phyloP scores from a whole-genome alignment of 2,329 filamentous ascomycete species.

The Dactylellina sp. region DNA sequence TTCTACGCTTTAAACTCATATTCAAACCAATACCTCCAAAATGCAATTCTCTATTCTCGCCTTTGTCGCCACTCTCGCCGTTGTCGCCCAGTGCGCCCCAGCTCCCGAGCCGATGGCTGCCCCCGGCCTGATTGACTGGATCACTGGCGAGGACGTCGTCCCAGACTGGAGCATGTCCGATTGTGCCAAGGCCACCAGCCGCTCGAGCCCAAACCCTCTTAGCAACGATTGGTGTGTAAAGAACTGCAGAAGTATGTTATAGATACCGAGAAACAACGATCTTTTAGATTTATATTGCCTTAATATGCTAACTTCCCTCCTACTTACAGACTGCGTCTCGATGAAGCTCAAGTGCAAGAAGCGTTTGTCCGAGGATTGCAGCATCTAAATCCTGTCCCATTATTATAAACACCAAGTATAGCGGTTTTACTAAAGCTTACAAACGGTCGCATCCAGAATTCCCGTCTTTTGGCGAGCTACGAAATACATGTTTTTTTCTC shows the following conservation, averaged over 20 bases:
- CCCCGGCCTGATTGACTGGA: constrained; percentile 20
- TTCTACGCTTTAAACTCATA: not conserved
- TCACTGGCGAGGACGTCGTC: constrained; percentile 29
- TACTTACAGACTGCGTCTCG: constrained; percentile 22
- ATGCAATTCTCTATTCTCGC: constrained; percentile 26
- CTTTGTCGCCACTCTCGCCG: constrained; percentile 21
- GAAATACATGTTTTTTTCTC: too few relatives aligned
- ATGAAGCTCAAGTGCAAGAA: constrained; percentile 35
- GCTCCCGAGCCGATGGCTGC: constrained; percentile 7
- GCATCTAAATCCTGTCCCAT: constrained; percentile 35
- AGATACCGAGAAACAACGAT: not conserved
- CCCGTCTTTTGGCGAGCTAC: too few relatives aligned
- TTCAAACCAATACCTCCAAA: constrained; percentile 21
- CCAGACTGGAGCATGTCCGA: constrained; percentile 20
- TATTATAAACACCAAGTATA: too few relatives aligned
- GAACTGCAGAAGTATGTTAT: constrained; percentile 34
- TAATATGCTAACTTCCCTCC: not conserved
- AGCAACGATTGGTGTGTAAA: constrained; percentile 29
- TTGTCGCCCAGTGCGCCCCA: constrained; percentile 25
- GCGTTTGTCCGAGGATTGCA: constrained; percentile 10
- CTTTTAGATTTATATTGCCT: not conserved
- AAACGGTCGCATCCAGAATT: too few relatives aligned
- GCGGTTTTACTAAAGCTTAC: too few relatives aligned
- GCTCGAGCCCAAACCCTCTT: constrained; percentile 14
- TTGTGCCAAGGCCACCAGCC: constrained; percentile 3